Evolutionary conservation across 1,284 basidiomycete species (phyloP), one percentile per base, ranked within the genome.

Genomic region (Tilletia setariae): DNA sequence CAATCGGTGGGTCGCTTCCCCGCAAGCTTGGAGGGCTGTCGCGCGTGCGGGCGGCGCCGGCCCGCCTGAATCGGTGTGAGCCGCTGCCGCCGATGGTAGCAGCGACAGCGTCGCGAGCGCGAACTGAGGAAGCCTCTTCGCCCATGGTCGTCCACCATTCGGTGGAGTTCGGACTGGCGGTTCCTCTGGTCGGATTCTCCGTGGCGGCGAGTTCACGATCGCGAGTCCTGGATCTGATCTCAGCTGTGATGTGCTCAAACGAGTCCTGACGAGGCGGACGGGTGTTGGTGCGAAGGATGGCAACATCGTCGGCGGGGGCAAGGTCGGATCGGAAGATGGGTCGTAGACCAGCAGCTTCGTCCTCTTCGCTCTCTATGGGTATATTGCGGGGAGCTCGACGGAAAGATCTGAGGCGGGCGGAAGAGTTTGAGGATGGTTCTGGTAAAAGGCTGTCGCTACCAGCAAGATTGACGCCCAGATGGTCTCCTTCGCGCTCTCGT

Each of bases 261-360:
- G 35, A 40, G 11, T 40, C 35, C 35, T 40, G 35, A 11, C 35
- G 35, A 40, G 35, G 11, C 11, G 35, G 46, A 16, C 46, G 51
- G 21, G 19, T 7, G 15, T 61, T 61, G 56, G 56, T 61, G 56
- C 56, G 56, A 9, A 61, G 32, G 28, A 61, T 61, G 28, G 56
- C 9, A 16, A 61, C 56, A 32, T 61, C 56, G 32, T 61, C 56
- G n/a, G 28, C 35, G 56, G 56, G 56, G 2, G 56, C 28, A 2
- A 21, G 28, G 15, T 61, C 56, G 28, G 56, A 61, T 28, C 56
- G 56, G 32, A 61, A 61, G 25, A 40, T 40, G 35, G 35, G 35
- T 11, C 56, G 11, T 25, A 32, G 53, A 59, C 21, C 23, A 23
- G 11, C 16, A 9, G 28, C 4, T 59, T 25, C 11, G 23, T 49